A percentile compares a stretch with the other conserved stretches of the same genome.
Conservation (phyloP, 768 basidiomycete species). For the Tylopilus felleus region DNA sequence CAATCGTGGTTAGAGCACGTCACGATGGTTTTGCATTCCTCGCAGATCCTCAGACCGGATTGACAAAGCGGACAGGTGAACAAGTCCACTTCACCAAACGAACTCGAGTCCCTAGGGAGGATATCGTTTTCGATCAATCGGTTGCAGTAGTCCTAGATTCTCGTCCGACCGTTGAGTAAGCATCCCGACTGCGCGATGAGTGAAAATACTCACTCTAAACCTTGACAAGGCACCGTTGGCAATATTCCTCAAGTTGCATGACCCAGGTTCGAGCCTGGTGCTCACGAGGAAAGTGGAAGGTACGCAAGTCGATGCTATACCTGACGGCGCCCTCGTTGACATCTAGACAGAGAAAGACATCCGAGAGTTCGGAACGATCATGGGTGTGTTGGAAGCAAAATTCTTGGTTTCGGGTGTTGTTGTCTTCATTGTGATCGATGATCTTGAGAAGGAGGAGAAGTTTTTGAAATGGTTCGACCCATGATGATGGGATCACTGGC, state of each 20-base stretch:
- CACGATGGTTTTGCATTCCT: not conserved
- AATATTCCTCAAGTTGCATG: not conserved
- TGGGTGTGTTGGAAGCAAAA: not conserved
- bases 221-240: not conserved
- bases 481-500: not conserved
- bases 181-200: not conserved
- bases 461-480: not conserved
- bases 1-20: not conserved
- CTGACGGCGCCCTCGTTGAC: too few species aligned
- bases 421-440: not conserved
- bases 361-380: not conserved
- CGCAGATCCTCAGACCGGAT: not conserved
- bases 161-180: not conserved
- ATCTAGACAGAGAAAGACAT: not conserved
- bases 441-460: not conserved
- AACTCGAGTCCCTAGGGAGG: not conserved
- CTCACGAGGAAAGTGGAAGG: not conserved
- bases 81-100: not conserved
- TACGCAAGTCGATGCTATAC: not conserved
- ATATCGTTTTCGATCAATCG: not conserved
- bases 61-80: constrained; percentile 5
- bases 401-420: not conserved
- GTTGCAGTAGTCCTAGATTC: not conserved
- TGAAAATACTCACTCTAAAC: not conserved
- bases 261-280: not conserved